Conservation (phyloP, 495 filamentous ascomycete genomes). For the Apodospora peruviana region DNA sequence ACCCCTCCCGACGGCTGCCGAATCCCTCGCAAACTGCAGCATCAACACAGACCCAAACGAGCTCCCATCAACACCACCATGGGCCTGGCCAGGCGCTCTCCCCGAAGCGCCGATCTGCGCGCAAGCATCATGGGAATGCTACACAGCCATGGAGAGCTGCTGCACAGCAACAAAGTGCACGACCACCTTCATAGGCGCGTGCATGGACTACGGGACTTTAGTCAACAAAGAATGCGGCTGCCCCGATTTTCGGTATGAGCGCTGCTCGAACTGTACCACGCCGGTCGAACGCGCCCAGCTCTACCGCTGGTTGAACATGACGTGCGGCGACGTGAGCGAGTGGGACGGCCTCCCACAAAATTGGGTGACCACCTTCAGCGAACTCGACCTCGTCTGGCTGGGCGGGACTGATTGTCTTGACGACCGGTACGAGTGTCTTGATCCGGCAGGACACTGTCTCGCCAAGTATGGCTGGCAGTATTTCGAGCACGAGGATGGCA, state of each 20-base stretch:
- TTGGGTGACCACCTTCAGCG: background rate
- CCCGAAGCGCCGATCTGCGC: background rate
- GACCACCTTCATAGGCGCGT: background rate
- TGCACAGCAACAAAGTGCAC: background rate
- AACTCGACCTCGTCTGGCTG: background rate
- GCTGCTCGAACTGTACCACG: background rate
- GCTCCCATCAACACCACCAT: background rate
- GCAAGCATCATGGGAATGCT: background rate
- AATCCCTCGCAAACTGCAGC: background rate
- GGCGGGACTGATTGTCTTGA: background rate
- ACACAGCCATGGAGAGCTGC: background rate
- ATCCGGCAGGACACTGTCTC: background rate
- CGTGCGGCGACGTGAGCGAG: background rate
- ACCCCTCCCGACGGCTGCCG: background rate
- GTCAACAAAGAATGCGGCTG: background rate
- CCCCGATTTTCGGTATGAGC: background rate
- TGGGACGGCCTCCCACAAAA: background rate
- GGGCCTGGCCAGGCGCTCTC: background rate
- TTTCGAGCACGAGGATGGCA: background rate
- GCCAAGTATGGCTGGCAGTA: background rate
- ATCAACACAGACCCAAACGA: background rate
- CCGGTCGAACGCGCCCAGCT: background rate
- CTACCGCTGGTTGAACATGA: constrained; percentile 3
- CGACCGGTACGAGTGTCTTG: background rate
- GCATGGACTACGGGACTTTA: background rate